Evolutionary conservation across 139 green algal species (phyloP), one percentile per base, ranked within the genome.

Genomic region (Axilococcus clingmanii): DNA sequence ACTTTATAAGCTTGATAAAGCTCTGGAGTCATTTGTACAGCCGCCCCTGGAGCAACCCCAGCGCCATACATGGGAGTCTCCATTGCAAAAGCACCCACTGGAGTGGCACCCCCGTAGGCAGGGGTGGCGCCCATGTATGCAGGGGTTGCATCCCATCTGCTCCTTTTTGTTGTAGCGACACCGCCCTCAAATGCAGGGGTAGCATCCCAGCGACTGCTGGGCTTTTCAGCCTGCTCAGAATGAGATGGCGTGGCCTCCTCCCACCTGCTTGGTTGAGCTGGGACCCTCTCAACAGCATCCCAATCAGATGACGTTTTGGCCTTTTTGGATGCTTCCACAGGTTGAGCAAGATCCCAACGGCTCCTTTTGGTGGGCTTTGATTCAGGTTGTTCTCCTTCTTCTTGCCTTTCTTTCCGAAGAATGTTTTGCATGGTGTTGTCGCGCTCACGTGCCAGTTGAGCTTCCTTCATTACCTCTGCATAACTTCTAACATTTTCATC

Each of bases 341-440:
- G 45, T n/a, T 28, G 31, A 29, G 52, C 31, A 27, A 57, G 84
- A 48, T 96, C 88, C 88, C 88, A 96, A 24, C 88, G 75, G 42
- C 87, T 95, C 15, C 81, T 66, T 40, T 59, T 65, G 29, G 40
- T 71, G 74, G 5, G 68, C 77, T 65, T 79, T 85, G 34, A 69
- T 28, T 38, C 59, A 16, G 56, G 57, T n/a, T 56, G 48, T 5
- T 47, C 35, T 47, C 65, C 52, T 31, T 65, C 68, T 34, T 70
- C 65, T 31, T 62, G 48, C 33, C 46, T 51, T 41, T 40, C 27
- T 32, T 94, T 88, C 31, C 83, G 76, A 17, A 59, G 57, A 40
- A 97, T 97, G 57, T 95, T 93, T 15, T 70, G 56, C 51, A 96
- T 68, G 23, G 91, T 96, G 55, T 97, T 94, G 52, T 94, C 88